phyloP scores from a whole-genome alignment of 1,139 yeast genomes.

The Sugiyamaella grinbergsii region DNA sequence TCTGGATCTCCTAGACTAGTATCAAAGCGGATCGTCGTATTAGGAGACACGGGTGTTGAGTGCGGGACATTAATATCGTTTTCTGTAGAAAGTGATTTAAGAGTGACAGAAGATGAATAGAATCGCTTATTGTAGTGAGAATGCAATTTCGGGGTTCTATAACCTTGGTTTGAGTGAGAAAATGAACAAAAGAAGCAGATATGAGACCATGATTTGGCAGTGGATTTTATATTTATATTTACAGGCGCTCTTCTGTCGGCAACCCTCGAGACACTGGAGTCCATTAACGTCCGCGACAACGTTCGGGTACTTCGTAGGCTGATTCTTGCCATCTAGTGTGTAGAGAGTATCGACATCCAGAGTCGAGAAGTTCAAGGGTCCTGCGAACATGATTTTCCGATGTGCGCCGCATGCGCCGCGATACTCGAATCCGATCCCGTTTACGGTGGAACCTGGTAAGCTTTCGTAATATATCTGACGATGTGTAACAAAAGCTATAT shows the following conservation, averaged over 20 bases:
- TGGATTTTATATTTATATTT: neutral
- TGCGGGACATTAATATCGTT: neutral
- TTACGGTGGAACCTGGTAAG: too few species aligned
- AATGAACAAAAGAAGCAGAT: neutral
- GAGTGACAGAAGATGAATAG: neutral
- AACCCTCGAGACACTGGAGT: neutral
- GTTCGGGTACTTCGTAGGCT: slow-evolving; percentile 10
- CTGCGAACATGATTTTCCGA: too few species aligned
- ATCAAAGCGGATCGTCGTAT: slow-evolving; percentile 12
- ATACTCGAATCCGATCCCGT: too few species aligned
- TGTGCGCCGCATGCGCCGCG: too few species aligned
- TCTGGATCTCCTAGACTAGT: neutral
- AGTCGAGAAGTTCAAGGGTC: neutral
- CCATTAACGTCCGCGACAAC: slow-evolving; percentile 4
- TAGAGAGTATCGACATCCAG: neutral
- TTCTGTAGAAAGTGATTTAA: neutral
- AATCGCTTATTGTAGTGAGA: neutral
- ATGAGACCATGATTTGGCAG: neutral
- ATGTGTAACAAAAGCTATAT: too few species aligned
- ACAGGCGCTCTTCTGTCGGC: neutral
- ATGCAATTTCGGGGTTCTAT: too few species aligned
- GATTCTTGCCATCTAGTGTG: slow-evolving; percentile 7
- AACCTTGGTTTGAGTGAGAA: neutral
- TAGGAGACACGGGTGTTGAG: slow-evolving; percentile 10
- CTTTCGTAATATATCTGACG: too few species aligned